Base-by-base conservation (phyloP, 768 basidiomycete genomes). In the Agaricus sinodeliciosus region DNA sequence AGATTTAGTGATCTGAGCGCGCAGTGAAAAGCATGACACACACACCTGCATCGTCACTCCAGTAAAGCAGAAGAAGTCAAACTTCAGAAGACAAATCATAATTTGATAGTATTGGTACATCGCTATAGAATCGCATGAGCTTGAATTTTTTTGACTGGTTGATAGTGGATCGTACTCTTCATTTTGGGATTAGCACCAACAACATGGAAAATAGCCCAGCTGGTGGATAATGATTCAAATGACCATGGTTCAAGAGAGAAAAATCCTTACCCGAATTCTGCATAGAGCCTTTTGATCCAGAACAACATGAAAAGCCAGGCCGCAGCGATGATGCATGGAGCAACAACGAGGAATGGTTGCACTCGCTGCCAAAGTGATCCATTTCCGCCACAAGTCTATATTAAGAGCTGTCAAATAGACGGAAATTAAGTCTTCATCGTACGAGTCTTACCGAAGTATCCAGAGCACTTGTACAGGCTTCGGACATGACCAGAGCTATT, bases 21-120 rank as follows among this genome's bases (percentile, higher is more conserved):
- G 6, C 5, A 27, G 25, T 15, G 22, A 9, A 26, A 28, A 8
- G 43, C 9, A 7, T 18, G 4, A 22, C 9, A 19, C 8, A 19
- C 60, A 34, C 47, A 80, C 90, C 81, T 93, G 90, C 79, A 91
- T 90, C 2, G 90, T 91, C 22, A 92, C 84, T n/a, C 85, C 90
- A 18, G 78, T 76, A 63, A 93, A 92, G 65, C 79, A 82, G 72
- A 93, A 93, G 67, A 91, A 93, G 66, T 93, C 90, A 65, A 93
- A 90, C 65, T 91, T 93, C 60, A 93, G 79, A 48, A 93, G 76
- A 62, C 88, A 91, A 43, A 93, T 81, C 76, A 91, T 80, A 60
- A 93, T 80, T 69, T 93, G 87, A 62, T 93, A 93, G 68, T 73
- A 90, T 60, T 86, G 87, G 65, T 90, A 92, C 90, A 93, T 93